These are phyloP conservation scores for Geoglossum glabrum DNA, from an alignment of 495 filamentous ascomycete genomes.

Conservation along the genomic window DNA sequence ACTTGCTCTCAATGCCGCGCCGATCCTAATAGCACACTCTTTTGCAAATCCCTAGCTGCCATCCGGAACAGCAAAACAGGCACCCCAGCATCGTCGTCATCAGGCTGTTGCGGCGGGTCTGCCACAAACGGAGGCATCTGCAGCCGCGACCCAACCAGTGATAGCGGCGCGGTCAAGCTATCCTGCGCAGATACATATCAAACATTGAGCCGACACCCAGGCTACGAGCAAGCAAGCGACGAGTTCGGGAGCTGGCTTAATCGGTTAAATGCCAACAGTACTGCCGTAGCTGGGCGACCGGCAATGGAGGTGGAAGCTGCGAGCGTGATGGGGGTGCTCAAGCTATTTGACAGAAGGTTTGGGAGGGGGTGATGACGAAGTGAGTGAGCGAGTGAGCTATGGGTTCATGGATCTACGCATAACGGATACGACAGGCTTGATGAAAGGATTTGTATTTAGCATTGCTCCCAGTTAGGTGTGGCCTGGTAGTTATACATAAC, in stretches of 20 bases:
- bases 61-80: slow-evolving; percentile 27
- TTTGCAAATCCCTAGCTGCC: slow-evolving; percentile 63
- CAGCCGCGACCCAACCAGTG: neutral
- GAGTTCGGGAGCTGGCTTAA: slow-evolving; percentile 59
- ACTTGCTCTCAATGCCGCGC: slow-evolving; percentile 60
- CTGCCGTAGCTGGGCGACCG: neutral
- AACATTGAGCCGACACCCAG: slow-evolving; percentile 58
- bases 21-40: slow-evolving; percentile 62
- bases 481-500: too few species aligned
- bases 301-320: slow-evolving; percentile 70
- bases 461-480: too few species aligned
- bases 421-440: too few species aligned
- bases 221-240: slow-evolving; percentile 55
- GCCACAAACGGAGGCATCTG: slow-evolving; percentile 7
- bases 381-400: neutral
- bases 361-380: slow-evolving; percentile 18
- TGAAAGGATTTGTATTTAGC: too few species aligned
- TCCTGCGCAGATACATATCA: slow-evolving; percentile 68
- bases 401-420: too few species aligned
- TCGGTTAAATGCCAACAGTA: slow-evolving; percentile 5
- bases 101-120: slow-evolving; percentile 15
- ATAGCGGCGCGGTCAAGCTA: slow-evolving; percentile 13
- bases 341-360: slow-evolving; percentile 66
- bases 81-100: slow-evolving; percentile 28
- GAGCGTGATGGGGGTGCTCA: slow-evolving; percentile 69